phyloP scores from a whole-genome alignment of 345 rosid genomes.

The Moricandia moricandioides region DNA sequence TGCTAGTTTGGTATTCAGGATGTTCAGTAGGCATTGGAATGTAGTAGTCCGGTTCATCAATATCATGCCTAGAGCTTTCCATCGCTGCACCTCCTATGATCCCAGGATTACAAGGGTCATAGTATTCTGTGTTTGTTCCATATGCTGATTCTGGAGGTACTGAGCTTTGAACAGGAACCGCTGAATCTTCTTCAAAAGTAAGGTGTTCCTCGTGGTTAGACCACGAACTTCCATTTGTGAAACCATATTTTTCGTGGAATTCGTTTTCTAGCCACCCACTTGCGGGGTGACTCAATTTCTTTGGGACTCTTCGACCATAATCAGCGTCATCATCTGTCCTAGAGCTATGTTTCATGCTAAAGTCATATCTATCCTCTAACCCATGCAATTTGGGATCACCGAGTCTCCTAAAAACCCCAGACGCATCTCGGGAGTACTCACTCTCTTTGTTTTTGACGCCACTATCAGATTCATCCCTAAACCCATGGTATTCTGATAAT shows the following conservation, averaged over 20 bases:
- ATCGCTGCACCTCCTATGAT: constrained; percentile 24
- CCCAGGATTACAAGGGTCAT: constrained; percentile 26
- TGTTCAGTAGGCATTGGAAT: constrained; percentile 25
- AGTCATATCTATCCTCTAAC: constrained; percentile 23
- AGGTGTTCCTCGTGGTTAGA: constrained; percentile 16
- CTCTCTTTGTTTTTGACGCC: constrained; percentile 8
- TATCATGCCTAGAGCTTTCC: constrained; percentile 32
- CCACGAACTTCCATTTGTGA: constrained; percentile 6
- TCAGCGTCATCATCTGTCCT: constrained; percentile 15
- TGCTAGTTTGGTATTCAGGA: constrained; percentile 19
- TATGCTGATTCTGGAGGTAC: constrained; percentile 5
- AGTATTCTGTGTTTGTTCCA: constrained; percentile 23
- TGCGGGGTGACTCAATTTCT: constrained; percentile 27
- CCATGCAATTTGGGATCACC: constrained; percentile 24
- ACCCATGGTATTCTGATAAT: neutral
- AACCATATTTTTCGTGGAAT: constrained; percentile 28
- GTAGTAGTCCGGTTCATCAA: constrained; percentile 19
- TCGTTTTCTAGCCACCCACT: constrained; percentile 31
- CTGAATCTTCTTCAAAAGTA: constrained; percentile 27
- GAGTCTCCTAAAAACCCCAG: constrained; percentile 22
- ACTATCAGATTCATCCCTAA: constrained; percentile 20
- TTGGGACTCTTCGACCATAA: constrained; percentile 19
- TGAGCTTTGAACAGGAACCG: constrained; percentile 27
- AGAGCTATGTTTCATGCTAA: constrained; percentile 9
- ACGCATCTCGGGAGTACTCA: constrained; percentile 20